Evolutionary conservation across 148 eudicot species (phyloP).

Genomic region (Fallopia convolvulus): DNA sequence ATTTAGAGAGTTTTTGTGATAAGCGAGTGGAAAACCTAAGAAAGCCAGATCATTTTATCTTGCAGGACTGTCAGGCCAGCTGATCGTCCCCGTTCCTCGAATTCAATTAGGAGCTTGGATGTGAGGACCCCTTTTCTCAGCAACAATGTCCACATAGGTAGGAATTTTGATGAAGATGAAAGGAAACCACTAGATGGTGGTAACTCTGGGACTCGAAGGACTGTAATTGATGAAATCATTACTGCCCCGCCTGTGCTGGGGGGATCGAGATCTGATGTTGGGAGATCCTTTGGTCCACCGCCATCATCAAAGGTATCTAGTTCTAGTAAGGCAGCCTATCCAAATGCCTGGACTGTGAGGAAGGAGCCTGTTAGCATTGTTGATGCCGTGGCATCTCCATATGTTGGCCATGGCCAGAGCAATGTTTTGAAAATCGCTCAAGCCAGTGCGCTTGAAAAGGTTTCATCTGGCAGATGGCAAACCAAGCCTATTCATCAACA

Average conservation of each 20-base stretch:
- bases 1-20: background rate
- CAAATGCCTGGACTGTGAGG: conserved; percentile 71
- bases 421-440: conserved; percentile 65
- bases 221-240: conserved; percentile 53
- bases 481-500: conserved; percentile 47
- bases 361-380: conserved; percentile 32
- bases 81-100: conserved; percentile 58
- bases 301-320: conserved; percentile 21
- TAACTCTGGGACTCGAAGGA: conserved; percentile 48
- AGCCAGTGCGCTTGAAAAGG: conserved; percentile 91
- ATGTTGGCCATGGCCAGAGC: conserved; percentile 37
- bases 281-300: conserved; percentile 26
- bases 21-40: conserved; percentile 12
- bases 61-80: conserved; percentile 58
- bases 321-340: conserved; percentile 31
- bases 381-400: conserved; percentile 29
- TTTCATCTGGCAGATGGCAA: conserved; percentile 92
- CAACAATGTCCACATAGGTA: conserved; percentile 46
- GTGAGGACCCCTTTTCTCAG: conserved; percentile 59
- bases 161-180: conserved; percentile 93
- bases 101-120: conserved; percentile 51
- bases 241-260: conserved; percentile 24
- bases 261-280: conserved; percentile 37
- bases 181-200: conserved; percentile 91
- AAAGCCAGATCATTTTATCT: background rate